Conservation (phyloP, 208 protist species). For the Crithidia thermophila region DNA sequence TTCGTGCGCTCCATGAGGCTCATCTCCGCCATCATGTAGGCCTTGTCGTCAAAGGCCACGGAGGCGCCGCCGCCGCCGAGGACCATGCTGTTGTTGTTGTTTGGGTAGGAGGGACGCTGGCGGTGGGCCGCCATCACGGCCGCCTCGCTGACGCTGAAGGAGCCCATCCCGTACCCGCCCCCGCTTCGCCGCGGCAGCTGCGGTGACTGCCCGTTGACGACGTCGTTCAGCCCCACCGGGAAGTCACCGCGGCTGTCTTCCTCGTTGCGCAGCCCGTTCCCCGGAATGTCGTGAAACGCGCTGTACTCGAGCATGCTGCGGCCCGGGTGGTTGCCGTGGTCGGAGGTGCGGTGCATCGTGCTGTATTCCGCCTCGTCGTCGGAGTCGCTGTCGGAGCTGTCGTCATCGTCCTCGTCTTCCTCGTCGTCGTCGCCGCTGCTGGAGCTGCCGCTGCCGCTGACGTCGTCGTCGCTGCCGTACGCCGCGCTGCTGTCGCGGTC, state of each 20-base stretch:
- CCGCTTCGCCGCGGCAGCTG: not conserved
- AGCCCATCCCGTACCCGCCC: not conserved
- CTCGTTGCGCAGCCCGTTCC: not conserved
- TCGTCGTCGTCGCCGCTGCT: slow-evolving; percentile 10
- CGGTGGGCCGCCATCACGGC: not conserved
- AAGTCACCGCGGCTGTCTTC: slow-evolving; percentile 6
- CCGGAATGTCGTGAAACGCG: slow-evolving; percentile 13
- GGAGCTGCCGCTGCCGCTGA: slow-evolving; percentile 1
- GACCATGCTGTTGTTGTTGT: not conserved
- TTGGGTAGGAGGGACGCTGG: not conserved
- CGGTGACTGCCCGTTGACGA: not conserved
- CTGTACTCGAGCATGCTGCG: slow-evolving; percentile 29
- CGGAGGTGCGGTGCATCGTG: slow-evolving; percentile 13
- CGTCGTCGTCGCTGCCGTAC: not conserved
- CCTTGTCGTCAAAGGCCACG: not conserved
- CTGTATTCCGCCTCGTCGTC: slow-evolving; percentile 30
- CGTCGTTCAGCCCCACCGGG: not conserved
- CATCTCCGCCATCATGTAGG: slow-evolving; percentile 8
- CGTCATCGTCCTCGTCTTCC: slow-evolving; percentile 2
- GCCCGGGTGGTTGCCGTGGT: not conserved
- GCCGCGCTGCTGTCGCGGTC: not conserved
- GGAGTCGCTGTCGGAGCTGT: slow-evolving; percentile 6
- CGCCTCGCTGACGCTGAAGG: slow-evolving; percentile 1
- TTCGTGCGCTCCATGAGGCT: slow-evolving; percentile 6
- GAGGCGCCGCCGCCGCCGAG: not conserved